Base-by-base conservation (phyloP, 192 early-diverging fungal species). In the Chytriomyces sp. region DNA sequence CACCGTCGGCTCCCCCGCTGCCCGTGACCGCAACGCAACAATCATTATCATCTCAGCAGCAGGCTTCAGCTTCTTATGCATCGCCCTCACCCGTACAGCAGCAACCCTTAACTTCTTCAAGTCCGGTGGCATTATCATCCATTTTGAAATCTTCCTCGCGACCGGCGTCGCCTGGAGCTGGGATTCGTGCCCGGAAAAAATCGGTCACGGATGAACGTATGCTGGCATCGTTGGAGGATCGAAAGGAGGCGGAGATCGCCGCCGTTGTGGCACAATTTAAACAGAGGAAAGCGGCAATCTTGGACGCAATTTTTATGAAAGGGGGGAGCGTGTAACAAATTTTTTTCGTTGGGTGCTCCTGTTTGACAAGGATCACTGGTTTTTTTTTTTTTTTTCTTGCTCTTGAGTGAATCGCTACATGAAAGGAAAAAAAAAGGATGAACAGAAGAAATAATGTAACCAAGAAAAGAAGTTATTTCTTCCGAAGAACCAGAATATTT, bases 291-390 rank as follows among this genome's bases (percentile, higher is more conserved):
- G 78, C 59, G 20, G 67, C 78, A 11, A 68, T 82, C 20, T 43
- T 80, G 16, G 78, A 82, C 10, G 81, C 78, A 16, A 80, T 82
- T 73, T 47, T 80, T 11, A 67, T 78, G 47, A 82, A 82, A 59
- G 78, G 78, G 53, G 78, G 78, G 13, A 69, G 20, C 6, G 59
- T 69, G 53, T 77, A 26, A 61, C 20, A 67, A 35, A 35, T 35
- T 35, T 35, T 35, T 35, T 35, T 35, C 28, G 28, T 35, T 35
- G 28, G 28, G 28, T 35, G 28, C 28, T 35, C 28, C 28, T 35
- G 28, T 35, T 35, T 2, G 28, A 35, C 28, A 1, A 1, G 28
- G 28, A 35, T 35, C 28, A 35, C 28, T 35, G 28, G 0, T 35
- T 35, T 35, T 35, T 35, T 35, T 35, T 35, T 35, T 35, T 35